These are phyloP conservation scores for Blastomyces percursus DNA, from an alignment of 2,329 filamentous ascomycete genomes.

Conservation along the genomic window DNA sequence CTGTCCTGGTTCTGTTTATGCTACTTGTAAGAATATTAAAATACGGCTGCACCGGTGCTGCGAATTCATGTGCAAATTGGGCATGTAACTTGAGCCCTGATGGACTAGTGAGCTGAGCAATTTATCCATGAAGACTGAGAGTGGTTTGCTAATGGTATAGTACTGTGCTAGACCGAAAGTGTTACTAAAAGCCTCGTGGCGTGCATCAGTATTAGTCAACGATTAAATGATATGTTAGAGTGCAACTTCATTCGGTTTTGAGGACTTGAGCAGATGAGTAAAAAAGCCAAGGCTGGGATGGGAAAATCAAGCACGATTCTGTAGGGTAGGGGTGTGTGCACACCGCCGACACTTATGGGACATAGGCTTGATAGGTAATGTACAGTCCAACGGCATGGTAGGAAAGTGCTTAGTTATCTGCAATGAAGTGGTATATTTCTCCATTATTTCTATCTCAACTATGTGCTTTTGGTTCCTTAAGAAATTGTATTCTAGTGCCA, in stretches of 20 bases:
- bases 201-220: not conserved
- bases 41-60: not conserved
- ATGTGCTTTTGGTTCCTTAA: not conserved
- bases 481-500: not conserved
- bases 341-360: not conserved
- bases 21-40: no score
- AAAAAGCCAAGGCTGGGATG: not conserved
- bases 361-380: not conserved
- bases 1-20: not conserved
- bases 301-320: not conserved
- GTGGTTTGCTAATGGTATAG: no score
- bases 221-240: not conserved
- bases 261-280: not conserved
- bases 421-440: not conserved
- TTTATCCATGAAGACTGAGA: no score
- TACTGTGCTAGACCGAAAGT: no score
- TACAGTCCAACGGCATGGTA: not conserved
- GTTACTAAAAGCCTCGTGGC: not conserved
- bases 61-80: not conserved
- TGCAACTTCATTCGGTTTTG: not conserved
- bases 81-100: no score
- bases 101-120: no score
- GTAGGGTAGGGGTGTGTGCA: not conserved
- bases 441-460: constrained; percentile 3
- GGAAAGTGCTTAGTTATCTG: not conserved